phyloP scores from a whole-genome alignment of 495 filamentous ascomycete genomes.

The Clavariopsis aquatica region DNA sequence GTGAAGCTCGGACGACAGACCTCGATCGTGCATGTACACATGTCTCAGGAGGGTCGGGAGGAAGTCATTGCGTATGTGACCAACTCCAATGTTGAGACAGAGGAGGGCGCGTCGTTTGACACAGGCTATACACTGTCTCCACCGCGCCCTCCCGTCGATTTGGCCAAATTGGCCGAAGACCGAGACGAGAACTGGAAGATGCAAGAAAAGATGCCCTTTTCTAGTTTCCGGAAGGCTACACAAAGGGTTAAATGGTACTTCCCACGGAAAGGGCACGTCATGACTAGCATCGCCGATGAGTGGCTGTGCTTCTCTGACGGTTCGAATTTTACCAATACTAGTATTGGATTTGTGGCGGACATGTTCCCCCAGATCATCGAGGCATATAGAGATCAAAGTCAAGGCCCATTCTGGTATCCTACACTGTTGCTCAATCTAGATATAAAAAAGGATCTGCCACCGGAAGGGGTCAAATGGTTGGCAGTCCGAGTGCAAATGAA shows the following conservation, averaged over 20 bases:
- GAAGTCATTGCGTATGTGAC: conserved; percentile 71
- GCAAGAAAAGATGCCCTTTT: conserved; percentile 45
- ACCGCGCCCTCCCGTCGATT: conserved; percentile 49
- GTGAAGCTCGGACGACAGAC: conserved; percentile 71
- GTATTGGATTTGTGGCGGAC: conserved; percentile 62
- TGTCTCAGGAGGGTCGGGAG: conserved; percentile 58
- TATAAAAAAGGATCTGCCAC: conserved; percentile 50
- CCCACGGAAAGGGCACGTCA: conserved; percentile 52
- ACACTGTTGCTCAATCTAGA: conserved; percentile 62
- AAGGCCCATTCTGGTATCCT: conserved; percentile 69
- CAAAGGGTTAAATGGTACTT: conserved; percentile 58
- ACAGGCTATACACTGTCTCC: conserved; percentile 57
- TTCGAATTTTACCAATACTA: conserved; percentile 45
- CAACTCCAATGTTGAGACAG: conserved; percentile 60
- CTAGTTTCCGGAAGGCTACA: conserved; percentile 56
- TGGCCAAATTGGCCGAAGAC: conserved; percentile 45
- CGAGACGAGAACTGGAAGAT: conserved; percentile 52
- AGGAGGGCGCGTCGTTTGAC: conserved; percentile 58
- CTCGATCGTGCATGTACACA: conserved; percentile 68
- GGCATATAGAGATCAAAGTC: conserved; percentile 38
- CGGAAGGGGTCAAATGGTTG: conserved; percentile 49
- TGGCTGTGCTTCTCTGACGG: conserved; percentile 61
- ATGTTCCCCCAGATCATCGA: conserved; percentile 64
- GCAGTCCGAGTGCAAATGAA: conserved; percentile 47
- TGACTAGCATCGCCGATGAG: conserved; percentile 57